Conservation (phyloP, 164 flowering plant species). For the Warburgia ugandensis region DNA sequence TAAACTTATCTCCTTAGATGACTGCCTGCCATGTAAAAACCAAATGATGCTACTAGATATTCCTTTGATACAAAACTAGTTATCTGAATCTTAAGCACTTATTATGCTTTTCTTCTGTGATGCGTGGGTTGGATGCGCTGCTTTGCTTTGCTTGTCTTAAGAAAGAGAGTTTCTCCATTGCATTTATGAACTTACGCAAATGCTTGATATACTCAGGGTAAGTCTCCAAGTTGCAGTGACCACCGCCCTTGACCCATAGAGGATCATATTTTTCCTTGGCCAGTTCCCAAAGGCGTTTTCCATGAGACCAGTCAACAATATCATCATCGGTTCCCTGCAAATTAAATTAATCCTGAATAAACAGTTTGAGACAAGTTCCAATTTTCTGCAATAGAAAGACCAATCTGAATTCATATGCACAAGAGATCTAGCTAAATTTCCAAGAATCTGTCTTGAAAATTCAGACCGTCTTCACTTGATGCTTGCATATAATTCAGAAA, state of each 20-base stretch:
- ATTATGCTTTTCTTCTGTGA: conserved; percentile 63
- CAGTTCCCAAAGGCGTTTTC: conserved; percentile 91
- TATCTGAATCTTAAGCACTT: conserved; percentile 68
- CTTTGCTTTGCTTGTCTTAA: conserved; percentile 38
- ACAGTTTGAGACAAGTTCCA: too few species aligned
- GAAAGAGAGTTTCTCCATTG: conserved; percentile 74
- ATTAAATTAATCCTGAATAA: too few species aligned
- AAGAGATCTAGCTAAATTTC: too few species aligned
- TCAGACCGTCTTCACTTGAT: too few species aligned
- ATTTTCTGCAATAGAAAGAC: too few species aligned
- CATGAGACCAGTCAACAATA: conserved; percentile 88
- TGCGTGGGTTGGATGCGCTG: conserved; percentile 28
- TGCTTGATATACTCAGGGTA: conserved; percentile 94
- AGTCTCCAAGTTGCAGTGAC: conserved; percentile 95
- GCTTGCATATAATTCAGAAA: too few species aligned
- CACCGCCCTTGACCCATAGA: conserved; percentile 92
- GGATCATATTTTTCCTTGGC: conserved; percentile 95
- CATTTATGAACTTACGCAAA: conserved; percentile 75
- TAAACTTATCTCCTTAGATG: too few species aligned
- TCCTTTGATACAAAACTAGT: too few species aligned
- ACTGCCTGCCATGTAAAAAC: too few species aligned
- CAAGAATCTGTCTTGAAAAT: too few species aligned
- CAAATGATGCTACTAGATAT: too few species aligned
- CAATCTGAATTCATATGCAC: too few species aligned
- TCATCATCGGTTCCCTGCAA: conserved; percentile 87